Base-by-base conservation (phyloP, 306 rosid species). In the Hippophae rhamnoides region DNA sequence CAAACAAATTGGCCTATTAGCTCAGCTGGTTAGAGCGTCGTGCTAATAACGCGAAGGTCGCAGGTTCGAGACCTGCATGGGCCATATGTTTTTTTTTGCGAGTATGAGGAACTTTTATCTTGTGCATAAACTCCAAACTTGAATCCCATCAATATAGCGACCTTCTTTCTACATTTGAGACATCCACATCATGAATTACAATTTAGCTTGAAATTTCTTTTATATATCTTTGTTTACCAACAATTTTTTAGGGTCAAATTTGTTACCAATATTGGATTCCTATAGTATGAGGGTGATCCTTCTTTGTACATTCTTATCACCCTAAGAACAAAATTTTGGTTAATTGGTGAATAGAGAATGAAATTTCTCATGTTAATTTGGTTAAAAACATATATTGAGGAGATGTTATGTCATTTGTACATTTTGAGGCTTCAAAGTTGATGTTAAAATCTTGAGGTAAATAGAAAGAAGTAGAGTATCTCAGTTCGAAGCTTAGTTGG, bases 41-140 rank as follows among this genome's bases (percentile, higher is more conserved):
- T 31, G 38, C 38, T 31, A 31, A 31, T 31, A 31, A 31, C 38
- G 38, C 38, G 38, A 31, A 31, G 38, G 38, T 31, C 38, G 38
- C 38, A 31, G 38, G 38, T 31, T 31, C 38, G 38, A 31, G 38
- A 31, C 38, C 38, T 31, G 38, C 38, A 31, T 31, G 38, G 38
- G 38, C 38, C 38, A 31, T 31, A 0, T 31, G 0, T 31, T 31
- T 27, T 27, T 27, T 18, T 18, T 64, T 83, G 74, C 74, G 72
- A 69, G 65, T 31, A 75, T 53, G 27, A 45, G 14, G 86, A 80
- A 69, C 69, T 60, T 57, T 68, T 70, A 13, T 71, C 53, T 61
- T 77, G 79, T 0, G 72, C 60, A 31, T 80, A 77, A 54, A 77
- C 78, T 23, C 83, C 81, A 46, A 72, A 66, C 43, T 80, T 80